phyloP scores from a whole-genome alignment of 2,329 filamentous ascomycete species.

The Cordyceps militaris region DNA sequence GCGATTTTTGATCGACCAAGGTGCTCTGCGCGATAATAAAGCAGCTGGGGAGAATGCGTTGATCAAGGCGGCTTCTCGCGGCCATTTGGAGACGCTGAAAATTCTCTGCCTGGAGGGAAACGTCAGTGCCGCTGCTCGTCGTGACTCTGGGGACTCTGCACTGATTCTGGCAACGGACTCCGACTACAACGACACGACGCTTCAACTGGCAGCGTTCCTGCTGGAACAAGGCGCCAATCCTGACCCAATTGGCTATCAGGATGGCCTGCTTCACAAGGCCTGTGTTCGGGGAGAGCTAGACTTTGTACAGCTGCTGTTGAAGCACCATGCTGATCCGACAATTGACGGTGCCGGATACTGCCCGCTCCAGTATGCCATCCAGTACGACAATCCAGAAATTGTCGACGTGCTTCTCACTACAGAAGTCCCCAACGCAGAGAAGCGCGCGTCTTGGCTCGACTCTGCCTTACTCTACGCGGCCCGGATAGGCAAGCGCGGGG shows the following conservation, averaged over 20 bases:
- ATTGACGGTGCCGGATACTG: background rate
- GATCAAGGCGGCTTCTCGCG: background rate
- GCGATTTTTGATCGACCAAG: background rate
- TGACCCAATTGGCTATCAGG: background rate
- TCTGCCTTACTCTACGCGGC: conserved; percentile 2
- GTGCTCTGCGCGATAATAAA: background rate
- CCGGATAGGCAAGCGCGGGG: background rate
- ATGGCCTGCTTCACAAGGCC: conserved; percentile 1
- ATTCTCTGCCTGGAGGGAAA: background rate
- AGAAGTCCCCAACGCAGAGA: background rate
- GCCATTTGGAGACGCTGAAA: background rate
- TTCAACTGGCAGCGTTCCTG: background rate
- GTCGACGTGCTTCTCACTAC: background rate
- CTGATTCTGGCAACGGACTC: background rate
- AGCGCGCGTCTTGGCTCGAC: background rate
- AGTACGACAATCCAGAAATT: conserved; percentile 1
- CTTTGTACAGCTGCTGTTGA: background rate
- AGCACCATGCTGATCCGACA: conserved; percentile 3
- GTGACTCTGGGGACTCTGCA: background rate
- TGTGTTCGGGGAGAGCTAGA: background rate
- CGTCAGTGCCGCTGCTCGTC: background rate
- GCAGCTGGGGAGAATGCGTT: background rate
- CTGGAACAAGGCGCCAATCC: background rate
- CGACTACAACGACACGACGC: background rate
- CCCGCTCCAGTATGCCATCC: background rate